phyloP scores from a whole-genome alignment of 2,329 filamentous ascomycete species.

The Neonectria faginata region DNA sequence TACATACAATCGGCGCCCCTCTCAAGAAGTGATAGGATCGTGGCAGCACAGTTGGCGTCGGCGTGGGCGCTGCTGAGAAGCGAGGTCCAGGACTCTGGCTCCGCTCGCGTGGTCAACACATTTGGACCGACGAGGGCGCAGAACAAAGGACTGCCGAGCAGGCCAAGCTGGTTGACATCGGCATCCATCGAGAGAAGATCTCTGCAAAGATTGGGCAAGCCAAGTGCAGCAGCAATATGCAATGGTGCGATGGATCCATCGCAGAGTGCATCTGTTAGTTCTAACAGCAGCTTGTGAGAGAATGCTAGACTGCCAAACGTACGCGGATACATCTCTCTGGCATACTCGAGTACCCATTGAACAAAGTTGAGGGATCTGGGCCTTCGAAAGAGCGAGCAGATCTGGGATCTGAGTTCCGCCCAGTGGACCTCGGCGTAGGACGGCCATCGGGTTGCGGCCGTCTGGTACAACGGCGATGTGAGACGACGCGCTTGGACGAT shows the following conservation, averaged over 20 bases:
- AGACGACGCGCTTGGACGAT: constrained; percentile 40
- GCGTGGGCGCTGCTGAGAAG: constrained; percentile 31
- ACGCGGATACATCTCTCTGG: constrained; percentile 45
- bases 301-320: constrained; percentile 38
- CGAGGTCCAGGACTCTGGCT: constrained; percentile 40
- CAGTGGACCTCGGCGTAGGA: constrained; percentile 45
- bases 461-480: constrained; percentile 41
- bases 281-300: constrained; percentile 39
- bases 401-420: constrained; percentile 41
- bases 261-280: constrained; percentile 48
- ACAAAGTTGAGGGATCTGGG: constrained; percentile 48
- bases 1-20: constrained; percentile 35
- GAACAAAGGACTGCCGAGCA: constrained; percentile 49
- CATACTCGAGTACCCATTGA: constrained; percentile 54
- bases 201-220: constrained; percentile 46
- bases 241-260: constrained; percentile 46
- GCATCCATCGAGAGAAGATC: constrained; percentile 41
- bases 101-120: constrained; percentile 36
- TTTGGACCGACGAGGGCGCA: constrained; percentile 51
- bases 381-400: constrained; percentile 46
- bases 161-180: constrained; percentile 37
- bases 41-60: constrained; percentile 30
- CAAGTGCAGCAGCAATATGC: constrained; percentile 52
- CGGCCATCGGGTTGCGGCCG: constrained; percentile 47
- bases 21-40: constrained; percentile 42